Evolutionary conservation across 257 asterid species (phyloP), one percentile per base, ranked within the genome.

Genomic region (Asclepias syriaca): DNA sequence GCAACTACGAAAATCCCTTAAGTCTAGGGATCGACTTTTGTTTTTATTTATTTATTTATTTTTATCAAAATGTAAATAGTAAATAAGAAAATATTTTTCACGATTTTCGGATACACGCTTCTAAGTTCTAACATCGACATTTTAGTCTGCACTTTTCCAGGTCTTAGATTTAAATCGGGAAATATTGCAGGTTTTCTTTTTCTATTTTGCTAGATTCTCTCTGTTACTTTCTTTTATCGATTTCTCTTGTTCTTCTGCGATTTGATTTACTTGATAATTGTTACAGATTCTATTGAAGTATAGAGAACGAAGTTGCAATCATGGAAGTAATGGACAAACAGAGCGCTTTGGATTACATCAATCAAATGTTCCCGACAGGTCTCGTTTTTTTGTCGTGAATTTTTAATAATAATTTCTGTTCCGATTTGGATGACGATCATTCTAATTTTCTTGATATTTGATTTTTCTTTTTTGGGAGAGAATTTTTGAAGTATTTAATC

Each of bases 281-380:
- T 22, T 11, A n/a, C 39, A 46, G 43, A 40, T 43, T 40, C 56
- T 18, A 37, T 27, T 39, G 49, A 18, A 37, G n/a, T 18, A 16
- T 3, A 8, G 50, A 34, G 29, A 37, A 18, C 68, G 63, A 34
- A 39, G 68, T 63, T 50, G 68, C 34, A 56, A 74, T 56, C 69
- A 89, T 89, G 96, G 96, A 85, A 75, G 69, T 85, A 54, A 77
- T 86, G 64, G 96, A 84, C 76, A 89, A 91, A 82, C 96, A 89
- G 85, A 88, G 86, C 81, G 91, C 96, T 71, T 58, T 91, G 85
- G 98, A 93, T 86, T 91, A 89, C 87, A 93, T 93, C 87, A 93
- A 93, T 78, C 96, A 91, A 87, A 93, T 91, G 96, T 93, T 93
- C 73, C 98, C 98, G 51, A 89, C 97, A 81, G 97, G 98, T 93